Conservation (phyloP, 306 rosid genomes). For the Acmispon strigosus region DNA sequence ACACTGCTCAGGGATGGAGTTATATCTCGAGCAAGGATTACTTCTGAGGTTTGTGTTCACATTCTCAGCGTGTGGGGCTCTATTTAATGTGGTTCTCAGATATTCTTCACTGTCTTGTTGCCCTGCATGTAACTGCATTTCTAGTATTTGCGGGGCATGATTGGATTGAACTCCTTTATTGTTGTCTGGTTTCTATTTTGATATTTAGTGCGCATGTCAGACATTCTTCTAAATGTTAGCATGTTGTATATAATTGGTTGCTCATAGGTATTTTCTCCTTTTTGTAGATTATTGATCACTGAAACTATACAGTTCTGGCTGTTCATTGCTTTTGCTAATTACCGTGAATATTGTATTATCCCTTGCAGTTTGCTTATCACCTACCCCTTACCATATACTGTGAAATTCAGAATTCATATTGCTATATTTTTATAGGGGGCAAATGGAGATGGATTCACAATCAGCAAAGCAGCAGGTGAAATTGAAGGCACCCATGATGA, state of each 20-base stretch:
- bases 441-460: slow-evolving; percentile 74
- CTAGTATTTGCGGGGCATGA: neutral
- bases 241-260: neutral
- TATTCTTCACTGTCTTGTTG: neutral
- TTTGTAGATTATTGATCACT: neutral
- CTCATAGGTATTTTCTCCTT: neutral
- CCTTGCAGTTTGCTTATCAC: neutral
- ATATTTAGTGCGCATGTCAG: neutral
- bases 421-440: slow-evolving; percentile 36
- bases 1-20: slow-evolving; percentile 74
- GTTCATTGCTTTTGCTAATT: slow-evolving; percentile 7
- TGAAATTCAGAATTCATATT: slow-evolving; percentile 6
- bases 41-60: slow-evolving; percentile 55
- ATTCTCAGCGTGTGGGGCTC: neutral
- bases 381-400: neutral
- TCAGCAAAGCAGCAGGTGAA: slow-evolving; percentile 84
- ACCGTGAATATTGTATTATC: neutral
- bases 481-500: slow-evolving; percentile 57
- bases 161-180: slow-evolving; percentile 1
- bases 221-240: neutral
- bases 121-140: neutral
- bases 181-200: neutral
- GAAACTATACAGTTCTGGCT: neutral
- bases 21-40: slow-evolving; percentile 66
- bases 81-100: neutral